Percentiles rank a stretch among this genome's conserved stretches.
Evolutionary conservation across 2,329 filamentous ascomycete species (phyloP).

Genomic region (Hymenoscyphus albidus): DNA sequence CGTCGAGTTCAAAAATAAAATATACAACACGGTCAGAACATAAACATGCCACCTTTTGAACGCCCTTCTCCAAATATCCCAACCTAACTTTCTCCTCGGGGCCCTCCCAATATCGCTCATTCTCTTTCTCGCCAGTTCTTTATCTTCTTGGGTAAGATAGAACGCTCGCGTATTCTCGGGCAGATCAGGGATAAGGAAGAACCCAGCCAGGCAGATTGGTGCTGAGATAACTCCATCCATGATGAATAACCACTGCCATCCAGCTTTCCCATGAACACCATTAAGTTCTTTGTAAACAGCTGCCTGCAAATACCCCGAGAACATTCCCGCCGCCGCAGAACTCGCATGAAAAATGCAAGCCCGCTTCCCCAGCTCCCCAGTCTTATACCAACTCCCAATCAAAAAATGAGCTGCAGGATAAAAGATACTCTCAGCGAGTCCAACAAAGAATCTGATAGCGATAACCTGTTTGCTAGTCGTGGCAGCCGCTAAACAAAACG

Average conservation of each 20-base stretch:
- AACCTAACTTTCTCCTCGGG: slow-evolving; percentile 29
- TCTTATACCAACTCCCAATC: slow-evolving; percentile 44
- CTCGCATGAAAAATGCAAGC: slow-evolving; percentile 42
- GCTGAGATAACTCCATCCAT: slow-evolving; percentile 40
- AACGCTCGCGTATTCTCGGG: slow-evolving; percentile 31
- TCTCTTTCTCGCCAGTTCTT: slow-evolving; percentile 21
- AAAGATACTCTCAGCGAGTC: slow-evolving; percentile 30
- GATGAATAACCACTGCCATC: slow-evolving; percentile 47
- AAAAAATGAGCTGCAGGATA: slow-evolving; percentile 30
- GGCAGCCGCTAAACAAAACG: slow-evolving; percentile 39
- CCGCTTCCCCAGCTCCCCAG: slow-evolving; percentile 41
- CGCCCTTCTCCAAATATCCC: slow-evolving; percentile 28
- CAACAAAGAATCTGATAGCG: slow-evolving; percentile 44
- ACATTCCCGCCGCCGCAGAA: slow-evolving; percentile 40
- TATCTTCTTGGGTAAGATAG: slow-evolving; percentile 24
- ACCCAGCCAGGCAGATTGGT: slow-evolving; percentile 32
- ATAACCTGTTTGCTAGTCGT: slow-evolving; percentile 34
- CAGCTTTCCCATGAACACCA: slow-evolving; percentile 37
- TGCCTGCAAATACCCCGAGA: slow-evolving; percentile 43
- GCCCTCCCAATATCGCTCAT: slow-evolving; percentile 30
- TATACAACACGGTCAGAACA: slow-evolving; percentile 37
- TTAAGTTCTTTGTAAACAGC: slow-evolving; percentile 41
- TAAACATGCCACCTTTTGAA: slow-evolving; percentile 39
- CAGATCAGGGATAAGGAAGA: slow-evolving; percentile 30
- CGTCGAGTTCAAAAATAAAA: slow-evolving; percentile 39